Evolutionary conservation across 2,329 filamentous ascomycete genomes (phyloP).

Genomic region (Pseudogymnoascus sp.): DNA sequence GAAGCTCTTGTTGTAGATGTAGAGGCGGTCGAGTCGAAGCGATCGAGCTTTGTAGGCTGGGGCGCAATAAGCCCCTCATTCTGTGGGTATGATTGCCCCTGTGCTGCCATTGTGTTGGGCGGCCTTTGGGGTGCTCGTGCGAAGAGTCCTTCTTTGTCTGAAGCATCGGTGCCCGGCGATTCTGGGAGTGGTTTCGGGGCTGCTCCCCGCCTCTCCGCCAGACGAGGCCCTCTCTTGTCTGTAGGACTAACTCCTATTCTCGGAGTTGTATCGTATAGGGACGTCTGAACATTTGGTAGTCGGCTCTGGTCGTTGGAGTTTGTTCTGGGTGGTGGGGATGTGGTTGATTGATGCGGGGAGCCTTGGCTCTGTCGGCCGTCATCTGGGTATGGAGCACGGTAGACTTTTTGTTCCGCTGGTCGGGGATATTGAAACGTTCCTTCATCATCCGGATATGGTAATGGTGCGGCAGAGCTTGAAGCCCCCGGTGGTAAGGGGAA

Average conservation of each 20-base stretch:
- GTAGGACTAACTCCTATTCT: slow-evolving; percentile 33
- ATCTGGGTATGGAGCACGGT: slow-evolving; percentile 30
- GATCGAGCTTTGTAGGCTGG: slow-evolving; percentile 43
- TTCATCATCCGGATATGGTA: slow-evolving; percentile 70
- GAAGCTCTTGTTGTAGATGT: slow-evolving; percentile 88
- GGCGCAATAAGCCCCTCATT: slow-evolving; percentile 21
- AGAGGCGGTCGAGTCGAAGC: slow-evolving; percentile 75
- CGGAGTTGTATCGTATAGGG: slow-evolving; percentile 28
- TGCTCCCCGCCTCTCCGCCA: slow-evolving; percentile 78
- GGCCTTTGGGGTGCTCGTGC: slow-evolving; percentile 45
- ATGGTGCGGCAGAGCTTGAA: slow-evolving; percentile 59
- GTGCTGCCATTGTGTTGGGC: slow-evolving; percentile 27
- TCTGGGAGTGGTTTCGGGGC: slow-evolving; percentile 76
- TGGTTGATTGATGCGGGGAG: slow-evolving; percentile 10
- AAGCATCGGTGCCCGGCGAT: slow-evolving; percentile 68
- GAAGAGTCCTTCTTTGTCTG: slow-evolving; percentile 74
- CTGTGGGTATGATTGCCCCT: slow-evolving; percentile 44
- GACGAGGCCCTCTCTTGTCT: slow-evolving; percentile 53
- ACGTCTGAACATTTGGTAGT: slow-evolving; percentile 18
- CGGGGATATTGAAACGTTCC: slow-evolving; percentile 36
- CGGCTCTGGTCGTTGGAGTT: slow-evolving; percentile 17
- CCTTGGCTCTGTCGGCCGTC: slow-evolving; percentile 19
- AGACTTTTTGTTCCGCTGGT: slow-evolving; percentile 27
- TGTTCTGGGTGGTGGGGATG: slow-evolving; percentile 10
- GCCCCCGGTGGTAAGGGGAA: slow-evolving; percentile 62